Conservation (phyloP, 2,329 filamentous ascomycete genomes). For the Leptographium radiaticola region DNA sequence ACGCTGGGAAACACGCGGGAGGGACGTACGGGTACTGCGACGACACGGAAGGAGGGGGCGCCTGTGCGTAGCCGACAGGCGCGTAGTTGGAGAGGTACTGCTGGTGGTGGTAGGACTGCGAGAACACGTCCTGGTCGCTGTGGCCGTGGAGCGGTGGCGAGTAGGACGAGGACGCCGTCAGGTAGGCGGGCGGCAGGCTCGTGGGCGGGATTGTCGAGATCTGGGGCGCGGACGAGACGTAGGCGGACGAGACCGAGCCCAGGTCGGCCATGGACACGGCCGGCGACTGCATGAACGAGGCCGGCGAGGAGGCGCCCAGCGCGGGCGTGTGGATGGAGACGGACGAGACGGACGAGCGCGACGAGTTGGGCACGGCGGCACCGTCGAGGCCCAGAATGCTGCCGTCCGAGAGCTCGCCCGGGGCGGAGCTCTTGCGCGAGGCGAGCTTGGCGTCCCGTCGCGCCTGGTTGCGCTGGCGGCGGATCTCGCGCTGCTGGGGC, state of each 20-base stretch:
- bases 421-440: constrained; percentile 36
- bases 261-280: constrained; percentile 27
- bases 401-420: constrained; percentile 11
- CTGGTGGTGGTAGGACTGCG: constrained; percentile 21
- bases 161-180: constrained; percentile 2
- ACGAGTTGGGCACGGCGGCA: not conserved
- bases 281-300: constrained; percentile 5
- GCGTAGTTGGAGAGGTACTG: constrained; percentile 20
- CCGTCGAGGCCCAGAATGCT: not conserved
- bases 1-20: no score
- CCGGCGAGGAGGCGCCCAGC: constrained; percentile 1
- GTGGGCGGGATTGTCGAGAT: constrained; percentile 28
- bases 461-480: constrained; percentile 45
- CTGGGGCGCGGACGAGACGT: constrained; percentile 34
- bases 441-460: constrained; percentile 44
- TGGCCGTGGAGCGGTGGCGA: constrained; percentile 15
- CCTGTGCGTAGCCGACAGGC: constrained; percentile 12
- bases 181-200: constrained; percentile 25
- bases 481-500: constrained; percentile 47
- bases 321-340: not conserved
- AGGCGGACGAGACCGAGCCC: constrained; percentile 26
- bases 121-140: constrained; percentile 16
- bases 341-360: not conserved
- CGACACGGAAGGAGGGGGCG: constrained; percentile 15
- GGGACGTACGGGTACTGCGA: constrained; percentile 19